Evolutionary conservation across 2,329 filamentous ascomycete genomes (phyloP), one percentile per base, ranked within the genome.

Genomic region (Clonostachys solani): DNA sequence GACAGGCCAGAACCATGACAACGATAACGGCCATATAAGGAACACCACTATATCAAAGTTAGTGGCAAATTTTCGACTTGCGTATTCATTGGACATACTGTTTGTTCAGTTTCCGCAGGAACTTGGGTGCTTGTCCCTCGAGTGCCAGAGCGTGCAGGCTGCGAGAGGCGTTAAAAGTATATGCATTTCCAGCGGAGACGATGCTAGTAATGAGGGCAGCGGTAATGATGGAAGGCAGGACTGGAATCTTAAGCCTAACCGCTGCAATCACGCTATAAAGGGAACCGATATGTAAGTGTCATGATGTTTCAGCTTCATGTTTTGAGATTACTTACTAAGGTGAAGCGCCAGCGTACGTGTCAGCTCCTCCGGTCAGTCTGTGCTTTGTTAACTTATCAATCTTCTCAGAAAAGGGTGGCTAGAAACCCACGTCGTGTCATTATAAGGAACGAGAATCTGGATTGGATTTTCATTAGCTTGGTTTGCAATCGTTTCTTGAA

Each of bases 191-290:
- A 4, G 68, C 64, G 10, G 68, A 72, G 45, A 69, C 60, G 13
- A 69, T 68, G 41, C 67, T 65, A 1, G 67, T 70, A 45, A 72
- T 52, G n/a, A 72, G 55, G 16, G 68, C 61, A 2, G 59, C 68
- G 44, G 71, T 72, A 54, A 70, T 65, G 19, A 72, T 57, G 10
- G 60, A 57, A 6, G 68, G 67, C 15, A 72, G 54, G 6, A 63
- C 58, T 13, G 63, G 60, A 42, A 72, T 64, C 3, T 62, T 60
- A 1, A 67, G 64, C 15, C 61, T 57, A 10, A 58, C 60, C 36
- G 65, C 63, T 0, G 67, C 68, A 46, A 72, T 71, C 47, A 71
- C 40, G 10, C 44, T 46, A 23, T 40, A 4, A 12, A 19, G 9
- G 23, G 23, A 29, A 29, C 23, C 23, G 7, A 9, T 9, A 17